These are phyloP conservation scores for Auriscalpium orientale DNA, from an alignment of 768 basidiomycete species.

Conservation along the genomic window DNA sequence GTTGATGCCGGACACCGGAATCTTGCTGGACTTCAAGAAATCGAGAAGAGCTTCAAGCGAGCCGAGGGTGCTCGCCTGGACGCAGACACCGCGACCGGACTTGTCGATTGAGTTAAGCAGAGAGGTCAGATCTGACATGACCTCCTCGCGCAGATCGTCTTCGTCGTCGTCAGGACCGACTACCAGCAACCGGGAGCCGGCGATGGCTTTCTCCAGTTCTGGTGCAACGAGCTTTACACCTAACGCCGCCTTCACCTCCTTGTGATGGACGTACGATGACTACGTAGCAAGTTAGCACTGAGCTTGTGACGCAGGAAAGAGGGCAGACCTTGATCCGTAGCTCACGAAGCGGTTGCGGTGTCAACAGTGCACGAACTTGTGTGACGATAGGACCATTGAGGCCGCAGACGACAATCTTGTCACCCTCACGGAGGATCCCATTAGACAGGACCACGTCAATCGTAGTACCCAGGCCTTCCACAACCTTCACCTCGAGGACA, in stretches of 20 bases:
- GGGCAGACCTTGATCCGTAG: conserved; percentile 81
- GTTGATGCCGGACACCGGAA: conserved; percentile 95
- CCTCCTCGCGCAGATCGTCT: conserved; percentile 87
- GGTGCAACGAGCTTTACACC: conserved; percentile 94
- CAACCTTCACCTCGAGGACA: conserved; percentile 96
- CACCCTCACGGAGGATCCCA: conserved; percentile 85
- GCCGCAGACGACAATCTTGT: conserved; percentile 93
- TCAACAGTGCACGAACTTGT: conserved; percentile 86
- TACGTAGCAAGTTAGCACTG: conserved; percentile 21
- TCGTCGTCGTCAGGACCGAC: conserved; percentile 95
- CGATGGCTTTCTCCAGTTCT: conserved; percentile 96
- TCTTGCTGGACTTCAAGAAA: conserved; percentile 91
- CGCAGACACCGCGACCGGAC: conserved; percentile 93
- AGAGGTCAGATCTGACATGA: conserved; percentile 92
- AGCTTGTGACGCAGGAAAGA: too few species aligned
- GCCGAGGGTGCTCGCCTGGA: conserved; percentile 94
- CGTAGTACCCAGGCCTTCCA: conserved; percentile 96
- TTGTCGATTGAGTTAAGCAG: conserved; percentile 89
- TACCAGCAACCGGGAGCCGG: conserved; percentile 90
- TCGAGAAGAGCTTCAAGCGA: conserved; percentile 95
- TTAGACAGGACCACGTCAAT: conserved; percentile 96
- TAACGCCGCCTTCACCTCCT: conserved; percentile 92
- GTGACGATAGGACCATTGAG: conserved; percentile 96
- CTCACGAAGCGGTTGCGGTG: conserved; percentile 93
- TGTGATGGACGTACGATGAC: conserved; percentile 96